phyloP scores from a whole-genome alignment of 2,329 filamentous ascomycete genomes.

The Fusarium buxicola region DNA sequence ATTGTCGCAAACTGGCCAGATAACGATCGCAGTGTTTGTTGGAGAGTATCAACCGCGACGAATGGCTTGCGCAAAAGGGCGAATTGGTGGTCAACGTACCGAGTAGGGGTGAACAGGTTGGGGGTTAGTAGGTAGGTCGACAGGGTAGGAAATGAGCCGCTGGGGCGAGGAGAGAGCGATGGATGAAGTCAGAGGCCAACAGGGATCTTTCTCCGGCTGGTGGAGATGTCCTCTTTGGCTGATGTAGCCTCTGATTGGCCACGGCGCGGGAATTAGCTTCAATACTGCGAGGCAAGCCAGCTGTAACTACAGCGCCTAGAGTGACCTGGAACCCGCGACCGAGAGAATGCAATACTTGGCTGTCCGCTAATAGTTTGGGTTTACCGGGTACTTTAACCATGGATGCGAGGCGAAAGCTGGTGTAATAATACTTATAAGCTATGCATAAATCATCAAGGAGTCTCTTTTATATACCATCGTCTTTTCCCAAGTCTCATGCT shows the following conservation, averaged over 20 bases:
- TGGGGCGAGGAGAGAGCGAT: conserved; percentile 7
- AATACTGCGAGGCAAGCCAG: background rate
- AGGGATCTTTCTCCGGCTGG: conserved; percentile 2
- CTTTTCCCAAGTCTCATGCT: too few species aligned
- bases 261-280: background rate
- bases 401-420: too few species aligned
- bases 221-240: conserved; percentile 1
- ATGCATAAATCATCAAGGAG: too few species aligned
- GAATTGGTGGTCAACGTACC: background rate
- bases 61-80: background rate
- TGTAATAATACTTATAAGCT: too few species aligned
- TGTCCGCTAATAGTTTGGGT: too few species aligned
- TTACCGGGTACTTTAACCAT: too few species aligned
- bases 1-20: conserved; percentile 13
- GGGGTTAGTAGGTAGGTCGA: conserved; percentile 15
- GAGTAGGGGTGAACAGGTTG: background rate
- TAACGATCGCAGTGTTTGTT: background rate
- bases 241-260: conserved; percentile 1
- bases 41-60: background rate
- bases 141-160: conserved; percentile 34
- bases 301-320: conserved; percentile 3
- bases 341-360: too few species aligned
- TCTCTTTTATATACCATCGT: too few species aligned
- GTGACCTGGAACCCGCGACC: background rate
- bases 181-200: conserved; percentile 30